Base-by-base conservation (phyloP, 2,329 filamentous ascomycete species). In the Fusarium penzigii region DNA sequence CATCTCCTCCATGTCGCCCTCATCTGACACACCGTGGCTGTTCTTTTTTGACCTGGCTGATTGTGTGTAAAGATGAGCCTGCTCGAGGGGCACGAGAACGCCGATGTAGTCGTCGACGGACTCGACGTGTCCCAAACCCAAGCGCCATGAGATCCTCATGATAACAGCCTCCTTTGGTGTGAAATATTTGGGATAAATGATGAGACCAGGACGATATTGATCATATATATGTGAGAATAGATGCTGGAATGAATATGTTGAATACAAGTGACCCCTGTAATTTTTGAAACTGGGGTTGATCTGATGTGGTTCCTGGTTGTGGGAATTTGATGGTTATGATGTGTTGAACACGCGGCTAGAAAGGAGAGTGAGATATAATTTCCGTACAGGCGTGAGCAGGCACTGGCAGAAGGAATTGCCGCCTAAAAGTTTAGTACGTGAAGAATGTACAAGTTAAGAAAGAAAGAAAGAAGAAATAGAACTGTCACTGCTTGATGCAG, bases 61-160 rank as follows among this genome's bases (percentile, higher is more conserved):
- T 58, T 82, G 75, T 62, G 79, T 82, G 66, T 84, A 77, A 42
- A 79, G 71, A 65, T 84, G 80, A 1, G 81, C 81, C 58, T 83
- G 73, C 16, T 80, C 77, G 2, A 84, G 72, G 17, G 81, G 74
- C 11, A 84, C 68, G 16, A 83, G 63, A 34, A 83, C 79, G 57
- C 76, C 77, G 20, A 72, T 57, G 58, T 82, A 83, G 66, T 80
- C 71, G 54, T 78, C 67, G 29, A 78, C 75, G 3, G 79, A 79
- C 60, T 80, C 77, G 44, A 69, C 62, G 34, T 67, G 65, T 44
- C 68, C 63, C n/a, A 65, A 62, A 42, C 67, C 62, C 32, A 71
- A 41, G 29, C 59, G 57, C 67, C 65, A 70, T 43, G 64, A 64
- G 51, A 71, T 53, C 39, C 56, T 65, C 70, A 72, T 68, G 48